phyloP scores from a whole-genome alignment of 2,329 filamentous ascomycete species.

The Epichloe brachyelytri region DNA sequence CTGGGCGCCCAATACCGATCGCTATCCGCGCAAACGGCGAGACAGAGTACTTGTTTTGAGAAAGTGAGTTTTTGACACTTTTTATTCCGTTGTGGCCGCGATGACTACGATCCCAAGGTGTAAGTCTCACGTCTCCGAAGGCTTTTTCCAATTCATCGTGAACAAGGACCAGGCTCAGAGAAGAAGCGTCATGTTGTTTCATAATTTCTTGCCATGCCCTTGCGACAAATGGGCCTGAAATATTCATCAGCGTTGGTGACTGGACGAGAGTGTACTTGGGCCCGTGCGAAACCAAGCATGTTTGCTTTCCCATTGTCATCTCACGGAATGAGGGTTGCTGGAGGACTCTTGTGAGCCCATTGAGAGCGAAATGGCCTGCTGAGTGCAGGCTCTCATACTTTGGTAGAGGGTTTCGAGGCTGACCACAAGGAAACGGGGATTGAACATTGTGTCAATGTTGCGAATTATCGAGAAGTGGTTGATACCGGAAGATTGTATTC shows the following conservation, averaged over 20 bases:
- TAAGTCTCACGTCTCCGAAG: conserved; percentile 53
- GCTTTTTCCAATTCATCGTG: conserved; percentile 78
- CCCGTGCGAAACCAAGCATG: conserved; percentile 34
- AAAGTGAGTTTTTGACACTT: conserved; percentile 44
- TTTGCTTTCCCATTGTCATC: conserved; percentile 35
- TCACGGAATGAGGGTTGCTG: conserved; percentile 36
- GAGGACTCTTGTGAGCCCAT: conserved; percentile 37
- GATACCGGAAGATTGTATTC: background rate
- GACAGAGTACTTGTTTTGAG: conserved; percentile 25
- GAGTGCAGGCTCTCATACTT: conserved; percentile 75
- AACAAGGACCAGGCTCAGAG: conserved; percentile 54
- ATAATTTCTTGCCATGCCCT: conserved; percentile 50
- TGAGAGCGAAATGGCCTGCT: conserved; percentile 69
- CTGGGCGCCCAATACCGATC: conserved; percentile 78
- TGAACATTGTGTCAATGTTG: conserved; percentile 18
- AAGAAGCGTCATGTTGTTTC: conserved; percentile 19
- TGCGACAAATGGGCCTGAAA: conserved; percentile 58
- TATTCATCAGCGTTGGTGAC: conserved; percentile 72
- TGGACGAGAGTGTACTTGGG: conserved; percentile 56
- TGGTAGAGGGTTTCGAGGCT: conserved; percentile 69
- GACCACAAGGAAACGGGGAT: conserved; percentile 57
- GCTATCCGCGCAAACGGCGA: conserved; percentile 49
- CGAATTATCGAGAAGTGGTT: background rate
- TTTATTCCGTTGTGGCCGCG: conserved; percentile 66
- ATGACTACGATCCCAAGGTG: conserved; percentile 48